These are phyloP conservation scores for Aspergillus aculeatinus DNA, from an alignment of 2,329 filamentous ascomycete species.

Conservation along the genomic window DNA sequence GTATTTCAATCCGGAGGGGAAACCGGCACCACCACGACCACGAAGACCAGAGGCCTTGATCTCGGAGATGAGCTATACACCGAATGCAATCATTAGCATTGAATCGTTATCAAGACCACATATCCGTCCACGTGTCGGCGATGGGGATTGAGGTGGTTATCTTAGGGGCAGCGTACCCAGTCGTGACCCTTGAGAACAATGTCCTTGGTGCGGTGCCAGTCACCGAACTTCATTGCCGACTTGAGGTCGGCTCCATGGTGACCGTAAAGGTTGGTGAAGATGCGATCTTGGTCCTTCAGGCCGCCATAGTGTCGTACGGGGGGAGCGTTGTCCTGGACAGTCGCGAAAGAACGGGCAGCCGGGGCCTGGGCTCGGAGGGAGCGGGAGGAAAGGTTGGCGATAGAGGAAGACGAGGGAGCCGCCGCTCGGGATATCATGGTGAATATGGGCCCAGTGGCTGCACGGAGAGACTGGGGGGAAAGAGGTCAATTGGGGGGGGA, in stretches of 20 bases:
- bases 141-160: background rate
- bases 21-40: constrained; percentile 94
- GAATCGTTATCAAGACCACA: background rate
- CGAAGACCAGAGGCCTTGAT: constrained; percentile 94
- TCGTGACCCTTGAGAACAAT: constrained; percentile 96
- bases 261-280: constrained; percentile 98
- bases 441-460: constrained; percentile 37
- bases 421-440: constrained; percentile 49
- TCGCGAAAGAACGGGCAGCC: constrained; percentile 69
- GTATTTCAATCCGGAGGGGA: constrained; percentile 98
- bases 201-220: constrained; percentile 99
- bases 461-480: constrained; percentile 25
- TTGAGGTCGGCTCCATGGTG: constrained; percentile 89
- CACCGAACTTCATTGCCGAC: constrained; percentile 94
- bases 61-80: constrained; percentile 79
- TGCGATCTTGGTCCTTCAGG: constrained; percentile 92
- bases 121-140: background rate
- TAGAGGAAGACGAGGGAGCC: constrained; percentile 44
- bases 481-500: constrained; percentile 23
- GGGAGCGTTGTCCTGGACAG: constrained; percentile 66
- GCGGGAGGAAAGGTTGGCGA: constrained; percentile 42
- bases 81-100: constrained; percentile 25
- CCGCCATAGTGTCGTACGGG: constrained; percentile 73
- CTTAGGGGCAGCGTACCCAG: constrained; percentile 57
- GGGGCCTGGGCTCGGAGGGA: constrained; percentile 42